These are phyloP conservation scores for Thinopyrum elongatum DNA, from an alignment of 176 grass and related monocot genomes.

Conservation along the genomic window DNA sequence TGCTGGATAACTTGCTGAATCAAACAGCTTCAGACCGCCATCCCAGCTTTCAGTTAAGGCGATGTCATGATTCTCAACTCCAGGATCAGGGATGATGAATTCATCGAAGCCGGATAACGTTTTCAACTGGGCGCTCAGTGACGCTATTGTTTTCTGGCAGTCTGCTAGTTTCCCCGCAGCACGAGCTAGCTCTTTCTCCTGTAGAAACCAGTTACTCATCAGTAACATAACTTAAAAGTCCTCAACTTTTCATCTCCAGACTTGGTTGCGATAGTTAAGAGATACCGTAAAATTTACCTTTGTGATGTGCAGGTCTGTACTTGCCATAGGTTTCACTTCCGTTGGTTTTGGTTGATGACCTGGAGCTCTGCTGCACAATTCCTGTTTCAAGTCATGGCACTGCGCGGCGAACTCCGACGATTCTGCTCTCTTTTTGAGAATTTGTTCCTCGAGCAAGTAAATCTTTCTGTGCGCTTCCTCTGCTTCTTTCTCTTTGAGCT, in stretches of 20 bases:
- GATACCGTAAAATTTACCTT: slow-evolving; percentile 46
- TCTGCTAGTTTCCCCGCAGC: slow-evolving; percentile 74
- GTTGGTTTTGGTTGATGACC: slow-evolving; percentile 24
- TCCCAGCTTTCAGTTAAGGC: slow-evolving; percentile 20
- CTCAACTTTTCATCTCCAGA: neutral
- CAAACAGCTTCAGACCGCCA: slow-evolving; percentile 24
- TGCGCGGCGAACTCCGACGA: slow-evolving; percentile 28
- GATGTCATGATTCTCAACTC: slow-evolving; percentile 22
- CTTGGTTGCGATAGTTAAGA: neutral
- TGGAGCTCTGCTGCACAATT: slow-evolving; percentile 17
- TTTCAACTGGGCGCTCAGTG: slow-evolving; percentile 68
- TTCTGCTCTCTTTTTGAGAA: slow-evolving; percentile 37
- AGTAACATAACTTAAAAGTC: neutral
- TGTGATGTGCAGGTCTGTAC: slow-evolving; percentile 44
- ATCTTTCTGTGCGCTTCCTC: slow-evolving; percentile 40
- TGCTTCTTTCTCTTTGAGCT: slow-evolving; percentile 43
- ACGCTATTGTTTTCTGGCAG: slow-evolving; percentile 90
- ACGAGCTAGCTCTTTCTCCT: slow-evolving; percentile 63
- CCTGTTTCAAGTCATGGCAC: slow-evolving; percentile 53
- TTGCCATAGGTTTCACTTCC: slow-evolving; percentile 27
- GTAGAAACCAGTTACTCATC: slow-evolving; percentile 24
- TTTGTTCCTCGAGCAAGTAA: slow-evolving; percentile 49
- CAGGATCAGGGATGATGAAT: slow-evolving; percentile 29
- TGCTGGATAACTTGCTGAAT: slow-evolving; percentile 24
- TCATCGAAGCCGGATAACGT: slow-evolving; percentile 65